A percentile compares a stretch with the other conserved stretches of the same genome.
Conservation (phyloP, 345 rosid genomes). For the Anacardium occidentale region DNA sequence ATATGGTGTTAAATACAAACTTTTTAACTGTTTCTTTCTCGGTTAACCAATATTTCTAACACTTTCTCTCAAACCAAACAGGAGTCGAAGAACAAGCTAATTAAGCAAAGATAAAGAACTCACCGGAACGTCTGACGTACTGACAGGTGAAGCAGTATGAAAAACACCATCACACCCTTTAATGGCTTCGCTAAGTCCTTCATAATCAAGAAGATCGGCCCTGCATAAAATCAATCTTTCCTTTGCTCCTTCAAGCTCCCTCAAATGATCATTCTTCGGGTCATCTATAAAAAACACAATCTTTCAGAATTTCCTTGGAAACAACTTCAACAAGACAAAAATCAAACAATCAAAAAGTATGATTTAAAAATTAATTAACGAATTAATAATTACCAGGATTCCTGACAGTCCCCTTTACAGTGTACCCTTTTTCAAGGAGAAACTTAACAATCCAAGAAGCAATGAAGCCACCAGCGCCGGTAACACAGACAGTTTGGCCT, state of each 20-base stretch:
- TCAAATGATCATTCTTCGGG: conserved; percentile 79
- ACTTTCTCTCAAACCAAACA: conserved; percentile 29
- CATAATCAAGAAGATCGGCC: conserved; percentile 78
- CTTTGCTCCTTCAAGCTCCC: conserved; percentile 84
- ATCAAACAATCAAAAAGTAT: too few species aligned
- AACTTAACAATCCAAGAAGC: conserved; percentile 96
- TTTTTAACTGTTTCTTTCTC: too few species aligned
- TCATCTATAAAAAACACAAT: conserved; percentile 41
- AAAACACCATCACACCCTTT: conserved; percentile 87
- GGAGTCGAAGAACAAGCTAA: neutral
- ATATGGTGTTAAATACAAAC: too few species aligned
- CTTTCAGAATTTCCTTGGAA: neutral
- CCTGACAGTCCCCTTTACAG: conserved; percentile 80
- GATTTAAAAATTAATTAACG: too few species aligned
- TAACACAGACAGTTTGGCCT: conserved; percentile 77
- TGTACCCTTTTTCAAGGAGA: conserved; percentile 75
- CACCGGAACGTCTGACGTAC: conserved; percentile 74
- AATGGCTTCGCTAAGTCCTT: conserved; percentile 61
- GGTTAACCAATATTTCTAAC: neutral
- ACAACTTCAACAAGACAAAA: too few species aligned
- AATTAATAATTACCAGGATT: conserved; percentile 55
- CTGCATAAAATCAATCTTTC: conserved; percentile 74
- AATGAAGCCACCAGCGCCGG: conserved; percentile 98
- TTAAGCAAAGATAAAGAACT: conserved; percentile 17
- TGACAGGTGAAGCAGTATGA: conserved; percentile 94